Percentiles rank a stretch among this genome's conserved stretches.
Evolutionary conservation across 345 rosid species (phyloP).

Genomic region (Microthlaspi erraticum): DNA sequence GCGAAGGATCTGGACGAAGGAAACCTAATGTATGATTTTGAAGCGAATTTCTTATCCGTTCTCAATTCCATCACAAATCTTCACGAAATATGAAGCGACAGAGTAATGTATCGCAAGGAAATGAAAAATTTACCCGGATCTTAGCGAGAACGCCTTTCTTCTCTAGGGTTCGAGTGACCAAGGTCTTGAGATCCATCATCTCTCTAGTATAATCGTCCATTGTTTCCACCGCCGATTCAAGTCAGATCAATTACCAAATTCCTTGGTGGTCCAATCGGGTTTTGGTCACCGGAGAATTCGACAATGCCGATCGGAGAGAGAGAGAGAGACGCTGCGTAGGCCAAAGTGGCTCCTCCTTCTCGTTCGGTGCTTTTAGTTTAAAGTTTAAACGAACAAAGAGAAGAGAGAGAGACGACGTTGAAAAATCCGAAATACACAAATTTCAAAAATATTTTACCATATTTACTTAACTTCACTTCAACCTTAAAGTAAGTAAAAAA

Average conservation of each 20-base stretch:
- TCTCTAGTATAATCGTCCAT: conserved; percentile 99
- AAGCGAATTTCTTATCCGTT: conserved; percentile 13
- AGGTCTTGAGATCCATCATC: conserved; percentile 99
- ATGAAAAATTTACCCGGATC: conserved; percentile 74
- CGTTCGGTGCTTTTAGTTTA: no score
- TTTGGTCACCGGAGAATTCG: conserved; percentile 12
- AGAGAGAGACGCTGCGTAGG: conserved; percentile 14
- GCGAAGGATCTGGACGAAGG: conserved; percentile 4
- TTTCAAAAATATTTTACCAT: not conserved
- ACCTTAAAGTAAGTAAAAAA: no score
- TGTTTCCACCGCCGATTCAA: not conserved
- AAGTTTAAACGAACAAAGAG: conserved; percentile 6
- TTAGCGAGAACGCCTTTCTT: conserved; percentile 98
- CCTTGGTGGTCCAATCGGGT: not conserved
- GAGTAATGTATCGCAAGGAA: not conserved
- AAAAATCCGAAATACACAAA: not conserved
- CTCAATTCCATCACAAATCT: not conserved
- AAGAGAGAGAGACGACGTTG: conserved; percentile 6
- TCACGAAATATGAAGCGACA: no score
- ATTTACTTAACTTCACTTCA: not conserved
- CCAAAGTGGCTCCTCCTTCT: not conserved
- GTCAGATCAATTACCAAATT: conserved; percentile 8
- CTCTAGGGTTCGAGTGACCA: conserved; percentile 96
- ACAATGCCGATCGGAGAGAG: conserved; percentile 14
- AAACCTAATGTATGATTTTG: conserved; percentile 17